Evolutionary conservation across 78 protist genomes (phyloP).

Genomic region (Speleostelium caveatum): DNA sequence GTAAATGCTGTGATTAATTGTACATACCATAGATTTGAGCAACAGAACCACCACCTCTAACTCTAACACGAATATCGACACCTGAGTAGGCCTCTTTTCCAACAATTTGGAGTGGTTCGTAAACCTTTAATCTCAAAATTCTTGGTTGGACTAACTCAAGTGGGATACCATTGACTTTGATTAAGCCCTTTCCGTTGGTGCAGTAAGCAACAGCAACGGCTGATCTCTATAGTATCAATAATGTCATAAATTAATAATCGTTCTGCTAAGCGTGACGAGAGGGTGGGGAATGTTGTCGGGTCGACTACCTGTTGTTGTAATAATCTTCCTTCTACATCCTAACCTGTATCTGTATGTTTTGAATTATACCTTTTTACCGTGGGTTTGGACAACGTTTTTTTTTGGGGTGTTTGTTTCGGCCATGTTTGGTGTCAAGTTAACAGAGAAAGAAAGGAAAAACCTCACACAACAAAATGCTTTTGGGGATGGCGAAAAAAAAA

Average conservation of each 20-base stretch:
- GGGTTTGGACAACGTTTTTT: constrained; percentile 80
- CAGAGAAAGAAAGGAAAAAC: too few species aligned
- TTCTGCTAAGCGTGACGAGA: background rate
- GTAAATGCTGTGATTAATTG: background rate
- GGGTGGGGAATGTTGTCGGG: background rate
- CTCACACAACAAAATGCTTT: too few species aligned
- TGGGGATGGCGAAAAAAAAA: too few species aligned
- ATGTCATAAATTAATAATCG: background rate
- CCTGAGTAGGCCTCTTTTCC: constrained; percentile 93
- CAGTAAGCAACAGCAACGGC: constrained; percentile 99
- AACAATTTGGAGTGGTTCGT: constrained; percentile 98
- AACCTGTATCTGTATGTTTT: constrained; percentile 14
- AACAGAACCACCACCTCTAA: constrained; percentile 98
- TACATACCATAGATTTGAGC: constrained; percentile 93
- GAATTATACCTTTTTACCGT: constrained; percentile 78
- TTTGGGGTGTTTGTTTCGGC: too few species aligned
- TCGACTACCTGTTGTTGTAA: background rate
- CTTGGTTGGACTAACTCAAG: constrained; percentile 95
- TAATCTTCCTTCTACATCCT: background rate
- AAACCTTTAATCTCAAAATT: constrained; percentile 95
- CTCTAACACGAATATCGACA: constrained; percentile 98
- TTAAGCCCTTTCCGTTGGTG: constrained; percentile 96
- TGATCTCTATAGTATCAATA: constrained; percentile 91
- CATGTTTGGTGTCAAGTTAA: too few species aligned
- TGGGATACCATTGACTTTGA: constrained; percentile 99